A percentile compares a stretch with the other conserved stretches of the same genome.
phyloP scores from a whole-genome alignment of 192 early-diverging fungal species.

The Umbelopsis sp. region DNA sequence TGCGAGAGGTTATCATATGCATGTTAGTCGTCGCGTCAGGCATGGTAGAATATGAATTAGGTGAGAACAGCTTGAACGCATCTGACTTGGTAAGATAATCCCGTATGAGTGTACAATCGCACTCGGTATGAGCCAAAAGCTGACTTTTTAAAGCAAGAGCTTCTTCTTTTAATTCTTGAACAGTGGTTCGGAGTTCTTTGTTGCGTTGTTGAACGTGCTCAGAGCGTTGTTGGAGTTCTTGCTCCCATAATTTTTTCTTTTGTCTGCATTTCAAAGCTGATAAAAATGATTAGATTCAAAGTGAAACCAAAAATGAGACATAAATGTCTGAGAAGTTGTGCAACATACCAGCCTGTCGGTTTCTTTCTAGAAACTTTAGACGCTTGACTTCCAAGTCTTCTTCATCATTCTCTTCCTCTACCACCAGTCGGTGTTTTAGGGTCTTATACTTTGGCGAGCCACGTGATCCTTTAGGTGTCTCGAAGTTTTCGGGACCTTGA shows the following conservation, averaged over 20 bases:
- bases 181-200: constrained; percentile 28
- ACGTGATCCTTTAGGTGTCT: background rate
- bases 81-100: background rate
- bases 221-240: constrained; percentile 44
- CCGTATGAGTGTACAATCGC: background rate
- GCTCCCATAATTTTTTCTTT: constrained; percentile 58
- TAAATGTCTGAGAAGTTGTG: too few species aligned
- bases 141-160: constrained; percentile 24
- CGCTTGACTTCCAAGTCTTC: constrained; percentile 38
- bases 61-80: background rate
- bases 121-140: constrained; percentile 23
- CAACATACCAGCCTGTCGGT: constrained; percentile 35
- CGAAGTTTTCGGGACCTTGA: constrained; percentile 3
- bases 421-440: background rate
- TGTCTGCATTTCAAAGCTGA: constrained; percentile 60
- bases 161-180: constrained; percentile 46
- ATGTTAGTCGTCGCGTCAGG: background rate
- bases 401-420: constrained; percentile 20
- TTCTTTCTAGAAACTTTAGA: constrained; percentile 42
- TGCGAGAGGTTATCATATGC: too few species aligned
- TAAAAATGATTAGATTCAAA: background rate
- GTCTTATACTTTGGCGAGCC: background rate
- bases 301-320: background rate
- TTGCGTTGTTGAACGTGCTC: constrained; percentile 38
- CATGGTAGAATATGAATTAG: background rate